Percentiles rank a stretch among this genome's conserved stretches.
These are phyloP conservation scores for Metschnikowia drakensbergensis DNA, from an alignment of 805 yeast genomes.

Conservation along the genomic window DNA sequence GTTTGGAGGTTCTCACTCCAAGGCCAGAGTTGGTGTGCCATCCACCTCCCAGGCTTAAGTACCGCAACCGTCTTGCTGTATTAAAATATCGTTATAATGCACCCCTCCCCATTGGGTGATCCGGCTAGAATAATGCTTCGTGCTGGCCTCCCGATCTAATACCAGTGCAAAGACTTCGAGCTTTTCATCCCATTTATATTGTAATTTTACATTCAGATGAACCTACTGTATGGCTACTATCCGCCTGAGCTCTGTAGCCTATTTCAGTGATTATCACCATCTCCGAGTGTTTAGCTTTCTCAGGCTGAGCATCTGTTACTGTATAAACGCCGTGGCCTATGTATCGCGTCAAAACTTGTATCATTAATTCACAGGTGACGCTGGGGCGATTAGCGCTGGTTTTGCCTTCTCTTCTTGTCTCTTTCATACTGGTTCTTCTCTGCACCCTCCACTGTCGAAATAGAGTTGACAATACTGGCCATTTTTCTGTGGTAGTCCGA, in stretches of 20 bases:
- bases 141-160: conserved; percentile 1
- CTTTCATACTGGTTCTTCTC: conserved; percentile 90
- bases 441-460: conserved; percentile 91
- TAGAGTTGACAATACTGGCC: conserved; percentile 80
- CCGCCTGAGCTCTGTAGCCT: no score
- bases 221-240: neutral
- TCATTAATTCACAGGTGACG: neutral
- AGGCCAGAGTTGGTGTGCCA: conserved; percentile 82
- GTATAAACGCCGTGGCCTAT: no score
- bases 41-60: conserved; percentile 81
- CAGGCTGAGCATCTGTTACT: no score
- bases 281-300: no score
- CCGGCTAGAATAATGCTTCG: neutral
- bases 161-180: neutral
- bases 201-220: conserved; percentile 1
- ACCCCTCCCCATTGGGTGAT: neutral
- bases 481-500: conserved; percentile 84
- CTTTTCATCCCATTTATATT: neutral
- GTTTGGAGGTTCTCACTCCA: conserved; percentile 35
- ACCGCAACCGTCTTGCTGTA: neutral
- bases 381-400: conserved; percentile 17
- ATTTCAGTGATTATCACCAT: no score
- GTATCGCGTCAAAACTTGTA: no score
- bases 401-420: conserved; percentile 66
- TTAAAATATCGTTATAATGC: neutral